phyloP scores from a whole-genome alignment of 352 stramenopile genomes.

The Thalassiosira exigua region DNA sequence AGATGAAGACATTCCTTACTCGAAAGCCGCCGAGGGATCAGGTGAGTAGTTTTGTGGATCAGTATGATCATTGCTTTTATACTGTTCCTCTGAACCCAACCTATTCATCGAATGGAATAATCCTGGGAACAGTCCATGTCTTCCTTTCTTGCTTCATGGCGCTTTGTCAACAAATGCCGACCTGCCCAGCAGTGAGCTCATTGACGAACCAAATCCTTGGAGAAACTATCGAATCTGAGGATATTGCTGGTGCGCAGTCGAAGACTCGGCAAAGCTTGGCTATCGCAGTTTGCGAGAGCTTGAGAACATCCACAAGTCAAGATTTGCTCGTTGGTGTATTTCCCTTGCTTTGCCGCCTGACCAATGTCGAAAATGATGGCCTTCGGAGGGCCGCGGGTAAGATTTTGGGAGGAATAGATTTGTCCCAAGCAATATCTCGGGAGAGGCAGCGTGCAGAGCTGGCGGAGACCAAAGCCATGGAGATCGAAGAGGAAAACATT shows the following conservation, averaged over 20 bases:
- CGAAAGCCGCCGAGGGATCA: slow-evolving; percentile 36
- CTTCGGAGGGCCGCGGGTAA: slow-evolving; percentile 58
- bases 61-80: no score
- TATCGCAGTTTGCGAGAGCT: slow-evolving; percentile 60
- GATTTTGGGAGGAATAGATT: slow-evolving; percentile 56
- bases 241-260: slow-evolving; percentile 15
- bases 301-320: slow-evolving; percentile 49
- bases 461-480: slow-evolving; percentile 45
- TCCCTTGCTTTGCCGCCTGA: slow-evolving; percentile 57
- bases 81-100: slow-evolving; percentile 5
- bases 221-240: slow-evolving; percentile 42
- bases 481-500: slow-evolving; percentile 66
- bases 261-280: slow-evolving; percentile 58
- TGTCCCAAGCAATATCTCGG: slow-evolving; percentile 55
- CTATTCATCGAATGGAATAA: no score
- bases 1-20: slow-evolving; percentile 23
- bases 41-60: slow-evolving; percentile 22
- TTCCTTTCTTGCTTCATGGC: slow-evolving; percentile 67
- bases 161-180: slow-evolving; percentile 58
- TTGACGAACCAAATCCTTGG: slow-evolving; percentile 61
- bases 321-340: slow-evolving; percentile 60
- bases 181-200: slow-evolving; percentile 34
- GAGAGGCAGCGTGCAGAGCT: slow-evolving; percentile 48
- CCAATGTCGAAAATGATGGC: slow-evolving; percentile 63
- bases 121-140: slow-evolving; percentile 40